Conservation (phyloP, 2,329 filamentous ascomycete species). For the Leptographium wingfieldii region DNA sequence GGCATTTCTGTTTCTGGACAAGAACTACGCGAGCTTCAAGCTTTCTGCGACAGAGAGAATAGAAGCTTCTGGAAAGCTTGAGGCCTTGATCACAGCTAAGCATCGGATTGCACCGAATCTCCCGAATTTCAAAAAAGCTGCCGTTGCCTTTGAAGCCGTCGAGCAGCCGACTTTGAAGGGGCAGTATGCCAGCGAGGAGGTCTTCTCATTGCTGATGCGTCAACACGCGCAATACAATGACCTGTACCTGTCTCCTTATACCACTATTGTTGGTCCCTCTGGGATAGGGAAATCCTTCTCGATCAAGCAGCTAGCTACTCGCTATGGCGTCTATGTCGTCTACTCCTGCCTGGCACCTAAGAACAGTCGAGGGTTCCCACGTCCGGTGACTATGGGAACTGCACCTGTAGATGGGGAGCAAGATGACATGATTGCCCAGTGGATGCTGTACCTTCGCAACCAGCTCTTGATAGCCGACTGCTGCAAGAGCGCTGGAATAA, state of each 20-base stretch:
- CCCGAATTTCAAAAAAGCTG: too few relatives aligned
- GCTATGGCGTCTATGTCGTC: not conserved
- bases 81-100: too few relatives aligned
- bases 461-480: not conserved
- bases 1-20: too few relatives aligned
- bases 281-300: conserved; percentile 2
- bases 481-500: not conserved
- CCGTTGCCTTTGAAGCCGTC: too few relatives aligned
- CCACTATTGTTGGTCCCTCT: conserved; percentile 2
- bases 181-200: too few relatives aligned
- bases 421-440: not conserved
- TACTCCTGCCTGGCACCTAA: not conserved
- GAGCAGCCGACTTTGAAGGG: too few relatives aligned
- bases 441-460: not conserved
- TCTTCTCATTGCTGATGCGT: too few relatives aligned
- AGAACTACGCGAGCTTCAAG: too few relatives aligned
- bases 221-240: too few relatives aligned
- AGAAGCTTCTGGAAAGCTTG: too few relatives aligned
- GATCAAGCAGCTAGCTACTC: not conserved
- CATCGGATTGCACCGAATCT: too few relatives aligned
- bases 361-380: not conserved
- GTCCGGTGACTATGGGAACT: not conserved
- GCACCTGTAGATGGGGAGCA: not conserved
- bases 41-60: too few relatives aligned
- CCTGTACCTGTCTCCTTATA: not conserved